Percentiles rank a stretch among this genome's conserved stretches.
Conservation (phyloP, 768 basidiomycete species). For the Cantharellus cinnabarinus region DNA sequence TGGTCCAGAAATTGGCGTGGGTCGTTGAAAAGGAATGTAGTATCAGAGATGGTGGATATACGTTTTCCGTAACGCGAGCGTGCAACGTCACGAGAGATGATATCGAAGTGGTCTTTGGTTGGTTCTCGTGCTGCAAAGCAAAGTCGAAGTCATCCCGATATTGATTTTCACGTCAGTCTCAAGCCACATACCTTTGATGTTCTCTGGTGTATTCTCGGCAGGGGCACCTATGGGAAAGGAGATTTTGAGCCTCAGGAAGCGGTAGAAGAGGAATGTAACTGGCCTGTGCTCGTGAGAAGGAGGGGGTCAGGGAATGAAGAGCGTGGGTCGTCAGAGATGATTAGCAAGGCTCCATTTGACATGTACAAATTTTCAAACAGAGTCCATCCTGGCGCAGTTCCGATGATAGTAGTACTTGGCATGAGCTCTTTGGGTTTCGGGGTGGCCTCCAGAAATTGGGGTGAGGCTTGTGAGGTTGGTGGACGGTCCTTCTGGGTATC, state of each 20-base stretch:
- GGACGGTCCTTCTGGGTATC: background rate
- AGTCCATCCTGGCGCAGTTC: slow-evolving; percentile 71
- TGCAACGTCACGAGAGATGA: slow-evolving; percentile 42
- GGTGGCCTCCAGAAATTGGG: background rate
- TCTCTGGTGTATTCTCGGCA: slow-evolving; percentile 40
- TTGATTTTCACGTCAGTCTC: background rate
- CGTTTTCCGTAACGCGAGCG: slow-evolving; percentile 37
- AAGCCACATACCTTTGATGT: slow-evolving; percentile 20
- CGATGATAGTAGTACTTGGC: slow-evolving; percentile 34
- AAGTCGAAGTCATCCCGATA: background rate
- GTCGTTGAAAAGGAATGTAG: slow-evolving; percentile 32
- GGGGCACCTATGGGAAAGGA: slow-evolving; percentile 33
- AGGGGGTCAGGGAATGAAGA: slow-evolving; percentile 25
- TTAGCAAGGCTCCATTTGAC: slow-evolving; percentile 60
- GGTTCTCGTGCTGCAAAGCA: slow-evolving; percentile 33
- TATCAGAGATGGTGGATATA: slow-evolving; percentile 42
- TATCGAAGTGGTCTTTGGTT: slow-evolving; percentile 36
- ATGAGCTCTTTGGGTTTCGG: slow-evolving; percentile 11
- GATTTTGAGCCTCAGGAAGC: slow-evolving; percentile 28
- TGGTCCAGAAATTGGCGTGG: slow-evolving; percentile 61
- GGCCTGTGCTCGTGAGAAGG: slow-evolving; percentile 5
- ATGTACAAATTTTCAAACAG: slow-evolving; percentile 67
- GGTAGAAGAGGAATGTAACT: background rate
- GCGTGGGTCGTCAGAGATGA: slow-evolving; percentile 28
- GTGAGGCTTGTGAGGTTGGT: background rate